A percentile compares a stretch with the other conserved stretches of the same genome.
phyloP scores from a whole-genome alignment of 306 rosid species.

The Elaeagnus macrophylla region DNA sequence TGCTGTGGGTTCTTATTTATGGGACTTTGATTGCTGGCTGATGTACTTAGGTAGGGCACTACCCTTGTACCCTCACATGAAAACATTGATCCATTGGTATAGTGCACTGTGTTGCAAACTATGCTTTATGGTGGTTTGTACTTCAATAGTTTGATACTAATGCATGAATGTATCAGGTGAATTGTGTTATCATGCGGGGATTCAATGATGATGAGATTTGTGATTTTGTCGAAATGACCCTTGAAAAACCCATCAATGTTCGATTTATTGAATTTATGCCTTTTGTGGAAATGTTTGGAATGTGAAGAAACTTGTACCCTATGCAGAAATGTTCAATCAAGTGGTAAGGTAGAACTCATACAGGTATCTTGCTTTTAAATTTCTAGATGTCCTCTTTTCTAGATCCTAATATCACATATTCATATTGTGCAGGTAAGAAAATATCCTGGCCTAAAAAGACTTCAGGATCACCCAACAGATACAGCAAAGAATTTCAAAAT shows the following conservation, averaged over 20 bases:
- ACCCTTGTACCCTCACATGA: neutral
- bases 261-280: conserved; percentile 99
- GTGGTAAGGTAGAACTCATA: conserved; percentile 86
- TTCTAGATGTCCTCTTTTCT: conserved; percentile 11
- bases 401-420: conserved; percentile 11
- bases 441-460: conserved; percentile 45
- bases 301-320: conserved; percentile 87
- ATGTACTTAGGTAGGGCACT: neutral
- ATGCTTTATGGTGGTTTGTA: neutral
- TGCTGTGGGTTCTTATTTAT: neutral
- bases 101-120: neutral
- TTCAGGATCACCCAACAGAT: conserved; percentile 75
- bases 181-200: conserved; percentile 92
- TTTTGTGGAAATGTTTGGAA: conserved; percentile 98
- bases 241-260: conserved; percentile 62
- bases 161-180: conserved; percentile 50
- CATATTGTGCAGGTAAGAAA: conserved; percentile 41
- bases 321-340: conserved; percentile 76
- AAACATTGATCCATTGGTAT: neutral
- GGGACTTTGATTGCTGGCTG: neutral
- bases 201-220: conserved; percentile 85
- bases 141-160: conserved; percentile 9
- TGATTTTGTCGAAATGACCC: conserved; percentile 75
- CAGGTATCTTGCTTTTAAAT: conserved; percentile 16
- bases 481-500: conserved; percentile 83